A percentile compares a stretch with the other conserved stretches of the same genome.
Conservation (phyloP, 345 rosid genomes). For the Abelmoschus esculentus region DNA sequence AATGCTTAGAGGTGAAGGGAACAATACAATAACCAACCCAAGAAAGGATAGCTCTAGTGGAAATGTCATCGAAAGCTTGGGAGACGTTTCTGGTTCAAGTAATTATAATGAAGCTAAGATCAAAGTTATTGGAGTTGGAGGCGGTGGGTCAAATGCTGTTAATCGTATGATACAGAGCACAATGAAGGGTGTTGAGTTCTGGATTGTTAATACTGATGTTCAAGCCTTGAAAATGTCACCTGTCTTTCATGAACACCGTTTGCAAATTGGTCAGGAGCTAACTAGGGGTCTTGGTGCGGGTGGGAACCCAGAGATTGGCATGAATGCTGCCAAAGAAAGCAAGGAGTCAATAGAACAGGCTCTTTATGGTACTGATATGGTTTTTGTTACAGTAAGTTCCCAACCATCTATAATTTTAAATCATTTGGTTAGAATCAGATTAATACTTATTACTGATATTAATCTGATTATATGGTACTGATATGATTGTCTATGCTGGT, state of each 20-base stretch:
- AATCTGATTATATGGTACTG: no score
- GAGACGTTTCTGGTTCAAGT: conserved; percentile 35
- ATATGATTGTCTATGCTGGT: no score
- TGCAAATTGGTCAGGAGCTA: conserved; percentile 91
- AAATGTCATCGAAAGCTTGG: conserved; percentile 41
- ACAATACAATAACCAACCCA: conserved; percentile 30
- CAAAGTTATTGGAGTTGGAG: conserved; percentile 92
- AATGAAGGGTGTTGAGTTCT: conserved; percentile 89
- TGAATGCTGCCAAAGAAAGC: conserved; percentile 97
- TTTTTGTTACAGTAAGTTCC: conserved; percentile 81
- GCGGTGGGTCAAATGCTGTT: conserved; percentile 99
- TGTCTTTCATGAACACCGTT: conserved; percentile 64
- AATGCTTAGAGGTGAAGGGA: conserved; percentile 74
- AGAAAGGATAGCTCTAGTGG: conserved; percentile 44
- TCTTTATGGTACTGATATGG: conserved; percentile 90
- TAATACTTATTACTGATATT: neutral
- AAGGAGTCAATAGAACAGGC: conserved; percentile 83
- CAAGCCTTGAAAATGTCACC: conserved; percentile 96
- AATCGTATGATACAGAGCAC: conserved; percentile 94
- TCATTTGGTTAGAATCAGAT: neutral
- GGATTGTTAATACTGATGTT: conserved; percentile 90
- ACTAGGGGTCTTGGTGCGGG: conserved; percentile 99
- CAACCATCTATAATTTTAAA: neutral
- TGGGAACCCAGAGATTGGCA: conserved; percentile 95
- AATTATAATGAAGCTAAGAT: conserved; percentile 74